Evolutionary conservation across 805 yeast genomes (phyloP), one percentile per base, ranked within the genome.

Genomic region (Candida nanaspora): DNA sequence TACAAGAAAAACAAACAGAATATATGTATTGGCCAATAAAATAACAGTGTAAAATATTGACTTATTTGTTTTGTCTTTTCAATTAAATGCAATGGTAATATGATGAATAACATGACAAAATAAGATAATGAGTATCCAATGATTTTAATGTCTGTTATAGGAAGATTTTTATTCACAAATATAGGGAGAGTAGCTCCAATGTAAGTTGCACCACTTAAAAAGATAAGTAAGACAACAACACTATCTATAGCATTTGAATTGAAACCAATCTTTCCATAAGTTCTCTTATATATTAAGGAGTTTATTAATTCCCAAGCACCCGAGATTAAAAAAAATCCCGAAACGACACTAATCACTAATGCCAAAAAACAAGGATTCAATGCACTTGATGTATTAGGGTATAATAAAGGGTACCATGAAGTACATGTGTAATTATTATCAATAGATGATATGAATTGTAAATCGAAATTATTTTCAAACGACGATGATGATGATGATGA

Each of bases 41-140:
- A 45, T 9, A 70, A 49, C 20, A 69, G 46, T 0, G 70, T 57
- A 2, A 67, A 70, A 23, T 57, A 52, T 13, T 70, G 69, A 2
- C 63, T 53, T 0, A 65, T 49, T 1, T 62, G 57, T 35, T 66
- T 59, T 35, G 68, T 60, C 8, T 65, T 60, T 46, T 77, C 82
- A 15, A 71, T 42, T 8, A 59, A 41, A 33, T 72, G 73, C 11
- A 76, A 50, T 0, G 78, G 78, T 1, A 66, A 35, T 2, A 70
- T 59, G 3, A 67, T 41, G 2, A 50, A 37, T 3, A 48, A 15
- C 4, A 19, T 21, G 10, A 26, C 8, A 18, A 26, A 11, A 26
- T 13, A 14, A 2, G 37, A 13, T 10, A 15, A 11, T 3, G 7
- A 4, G 13, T 35, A 35, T 20, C 16, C 30, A 19, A 36, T 8